Conservation (phyloP, 176 grass and related monocot genomes). For the Ensete glaucum region DNA sequence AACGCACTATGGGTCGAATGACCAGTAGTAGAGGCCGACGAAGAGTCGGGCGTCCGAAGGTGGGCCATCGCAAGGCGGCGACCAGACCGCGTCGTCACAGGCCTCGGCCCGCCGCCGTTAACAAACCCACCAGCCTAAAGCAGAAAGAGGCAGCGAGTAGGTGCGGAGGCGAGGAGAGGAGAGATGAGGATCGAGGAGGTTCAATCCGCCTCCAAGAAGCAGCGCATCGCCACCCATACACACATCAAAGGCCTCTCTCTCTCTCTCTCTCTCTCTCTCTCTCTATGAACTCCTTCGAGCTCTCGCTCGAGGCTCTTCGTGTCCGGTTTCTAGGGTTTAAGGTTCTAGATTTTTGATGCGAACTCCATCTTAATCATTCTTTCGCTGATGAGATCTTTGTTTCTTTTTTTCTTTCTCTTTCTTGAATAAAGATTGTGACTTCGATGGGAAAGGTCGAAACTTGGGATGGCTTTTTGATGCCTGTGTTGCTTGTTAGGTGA, state of each 20-base stretch:
- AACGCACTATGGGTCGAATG: too few species aligned
- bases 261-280: slow-evolving; percentile 3
- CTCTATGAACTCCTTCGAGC: slow-evolving; percentile 7
- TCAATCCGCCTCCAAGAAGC: slow-evolving; percentile 84
- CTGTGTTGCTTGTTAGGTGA: slow-evolving; percentile 30
- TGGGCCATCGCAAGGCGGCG: neutral
- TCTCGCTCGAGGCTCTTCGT: slow-evolving; percentile 30
- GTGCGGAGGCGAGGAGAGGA: neutral
- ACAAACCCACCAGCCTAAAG: neutral
- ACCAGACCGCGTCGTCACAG: neutral
- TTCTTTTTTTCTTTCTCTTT: neutral
- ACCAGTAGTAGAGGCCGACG: too few species aligned
- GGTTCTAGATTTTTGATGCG: neutral
- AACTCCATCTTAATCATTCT: neutral
- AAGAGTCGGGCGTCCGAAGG: neutral
- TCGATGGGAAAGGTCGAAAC: neutral
- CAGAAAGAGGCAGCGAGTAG: slow-evolving; percentile 5
- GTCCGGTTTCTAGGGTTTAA: slow-evolving; percentile 4
- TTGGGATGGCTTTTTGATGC: neutral
- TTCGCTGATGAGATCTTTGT: neutral
- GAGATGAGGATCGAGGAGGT: slow-evolving; percentile 89
- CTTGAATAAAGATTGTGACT: neutral
- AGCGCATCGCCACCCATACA: slow-evolving; percentile 81
- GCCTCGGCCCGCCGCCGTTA: neutral
- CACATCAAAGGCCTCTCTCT: slow-evolving; percentile 74